Evolutionary conservation across 1,284 basidiomycete genomes (phyloP).

Genomic region (Malassezia brasiliensis): DNA sequence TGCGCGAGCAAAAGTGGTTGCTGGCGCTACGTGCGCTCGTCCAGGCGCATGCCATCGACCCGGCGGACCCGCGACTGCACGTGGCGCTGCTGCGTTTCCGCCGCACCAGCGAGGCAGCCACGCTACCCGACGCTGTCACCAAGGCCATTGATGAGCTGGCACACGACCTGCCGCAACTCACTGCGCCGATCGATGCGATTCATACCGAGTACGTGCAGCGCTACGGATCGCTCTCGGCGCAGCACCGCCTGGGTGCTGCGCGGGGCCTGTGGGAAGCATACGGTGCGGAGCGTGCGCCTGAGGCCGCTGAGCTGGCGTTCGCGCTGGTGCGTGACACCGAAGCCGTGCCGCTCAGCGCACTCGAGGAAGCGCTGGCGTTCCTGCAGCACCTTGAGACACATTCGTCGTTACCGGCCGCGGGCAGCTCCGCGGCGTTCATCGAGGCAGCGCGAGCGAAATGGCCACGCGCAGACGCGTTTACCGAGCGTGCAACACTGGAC

Average conservation of each 20-base stretch:
- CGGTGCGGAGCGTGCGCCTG: background rate
- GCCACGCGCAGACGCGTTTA: conserved; percentile 50
- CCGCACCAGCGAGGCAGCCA: conserved; percentile 27
- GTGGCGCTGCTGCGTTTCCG: conserved; percentile 62
- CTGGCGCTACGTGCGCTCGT: conserved; percentile 66
- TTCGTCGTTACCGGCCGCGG: conserved; percentile 16
- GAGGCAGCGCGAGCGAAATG: conserved; percentile 32
- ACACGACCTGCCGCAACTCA: conserved; percentile 18
- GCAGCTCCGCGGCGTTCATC: conserved; percentile 33
- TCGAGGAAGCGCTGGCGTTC: conserved; percentile 2
- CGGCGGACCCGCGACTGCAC: conserved; percentile 62
- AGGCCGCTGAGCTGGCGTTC: conserved; percentile 6
- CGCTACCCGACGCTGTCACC: conserved; percentile 13
- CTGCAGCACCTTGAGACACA: background rate
- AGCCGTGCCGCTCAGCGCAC: background rate
- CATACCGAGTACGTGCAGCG: conserved; percentile 66
- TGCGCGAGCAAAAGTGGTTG: conserved; percentile 66
- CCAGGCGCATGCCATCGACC: conserved; percentile 56
- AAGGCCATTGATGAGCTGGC: conserved; percentile 47
- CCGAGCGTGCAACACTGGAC: conserved; percentile 2
- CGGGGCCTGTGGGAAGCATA: conserved; percentile 51
- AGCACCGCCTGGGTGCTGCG: conserved; percentile 55
- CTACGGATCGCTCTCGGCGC: conserved; percentile 57
- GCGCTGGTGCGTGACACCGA: background rate
- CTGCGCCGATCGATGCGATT: conserved; percentile 56